Percentiles rank a stretch among this genome's conserved stretches.
These are phyloP conservation scores for Debaryomycetaceae sp. DNA, from an alignment of 1,139 yeast species.

Conservation along the genomic window DNA sequence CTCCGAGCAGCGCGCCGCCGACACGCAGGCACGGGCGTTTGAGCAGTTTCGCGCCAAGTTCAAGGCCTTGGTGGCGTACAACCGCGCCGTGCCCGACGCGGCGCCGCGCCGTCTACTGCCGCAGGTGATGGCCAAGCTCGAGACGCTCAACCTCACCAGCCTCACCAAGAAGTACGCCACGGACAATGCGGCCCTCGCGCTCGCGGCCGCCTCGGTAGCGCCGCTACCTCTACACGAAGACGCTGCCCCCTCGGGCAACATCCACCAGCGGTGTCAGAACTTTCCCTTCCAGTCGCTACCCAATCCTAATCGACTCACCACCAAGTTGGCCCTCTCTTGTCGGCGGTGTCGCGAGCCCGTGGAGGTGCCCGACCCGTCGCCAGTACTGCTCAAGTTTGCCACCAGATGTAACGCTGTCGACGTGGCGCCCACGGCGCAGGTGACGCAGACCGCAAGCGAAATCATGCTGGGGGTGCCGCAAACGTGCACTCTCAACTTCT, in stretches of 20 bases:
- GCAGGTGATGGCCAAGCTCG: slow-evolving; percentile 12
- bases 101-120: not conserved
- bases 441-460: too few species aligned
- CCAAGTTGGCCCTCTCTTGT: slow-evolving; percentile 25
- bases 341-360: slow-evolving; percentile 25
- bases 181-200: slow-evolving; percentile 1
- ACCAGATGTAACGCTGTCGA: slow-evolving; percentile 33
- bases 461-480: slow-evolving; percentile 8
- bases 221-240: not conserved
- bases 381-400: slow-evolving; percentile 26
- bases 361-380: slow-evolving; percentile 24
- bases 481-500: too few species aligned
- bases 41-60: slow-evolving; percentile 10
- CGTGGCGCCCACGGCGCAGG: slow-evolving; percentile 24
- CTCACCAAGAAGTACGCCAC: slow-evolving; percentile 8
- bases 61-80: not conserved
- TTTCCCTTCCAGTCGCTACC: slow-evolving; percentile 16
- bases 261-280: slow-evolving; percentile 7
- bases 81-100: not conserved
- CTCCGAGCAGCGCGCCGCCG: slow-evolving; percentile 10
- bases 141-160: slow-evolving; percentile 12
- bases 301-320: slow-evolving; percentile 20
- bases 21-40: slow-evolving; percentile 10
- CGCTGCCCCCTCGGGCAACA: not conserved
- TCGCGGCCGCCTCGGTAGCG: not conserved